Percentiles rank a stretch among this genome's conserved stretches.
phyloP scores from a whole-genome alignment of 768 basidiomycete species.

The Lyophyllum semitale region DNA sequence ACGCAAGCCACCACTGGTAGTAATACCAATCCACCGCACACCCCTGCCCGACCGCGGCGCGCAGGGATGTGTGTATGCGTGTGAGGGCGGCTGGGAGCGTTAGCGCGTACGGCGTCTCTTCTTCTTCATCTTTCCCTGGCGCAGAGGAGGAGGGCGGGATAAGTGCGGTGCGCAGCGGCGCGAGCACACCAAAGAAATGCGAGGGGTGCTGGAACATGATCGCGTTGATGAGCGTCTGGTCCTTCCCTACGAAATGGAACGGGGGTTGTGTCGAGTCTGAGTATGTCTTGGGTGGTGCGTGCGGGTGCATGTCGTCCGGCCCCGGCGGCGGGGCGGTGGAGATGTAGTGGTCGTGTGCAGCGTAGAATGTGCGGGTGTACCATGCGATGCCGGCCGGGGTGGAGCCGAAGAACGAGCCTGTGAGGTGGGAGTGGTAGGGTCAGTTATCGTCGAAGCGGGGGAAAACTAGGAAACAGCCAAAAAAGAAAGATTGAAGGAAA shows the following conservation, averaged over 20 bases:
- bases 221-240: slow-evolving; percentile 55
- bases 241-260: slow-evolving; percentile 54
- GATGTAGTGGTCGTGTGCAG: slow-evolving; percentile 54
- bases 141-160: not conserved
- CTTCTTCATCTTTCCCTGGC: not conserved
- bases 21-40: slow-evolving; percentile 50
- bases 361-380: slow-evolving; percentile 48
- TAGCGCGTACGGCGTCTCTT: not conserved
- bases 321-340: slow-evolving; percentile 23
- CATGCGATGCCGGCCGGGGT: slow-evolving; percentile 42
- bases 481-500: too few relatives aligned
- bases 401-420: slow-evolving; percentile 65
- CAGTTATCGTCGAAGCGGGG: too few relatives aligned
- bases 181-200: slow-evolving; percentile 41
- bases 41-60: not conserved
- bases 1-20: slow-evolving; percentile 51
- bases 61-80: not conserved
- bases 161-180: slow-evolving; percentile 17
- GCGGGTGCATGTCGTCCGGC: too few relatives aligned
- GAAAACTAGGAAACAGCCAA: too few relatives aligned
- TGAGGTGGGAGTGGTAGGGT: not conserved
- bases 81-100: not conserved
- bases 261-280: not conserved
- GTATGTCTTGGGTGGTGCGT: slow-evolving; percentile 20
- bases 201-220: slow-evolving; percentile 46